Evolutionary conservation across 495 filamentous ascomycete genomes (phyloP).

Genomic region (Schizothecium vesticola): DNA sequence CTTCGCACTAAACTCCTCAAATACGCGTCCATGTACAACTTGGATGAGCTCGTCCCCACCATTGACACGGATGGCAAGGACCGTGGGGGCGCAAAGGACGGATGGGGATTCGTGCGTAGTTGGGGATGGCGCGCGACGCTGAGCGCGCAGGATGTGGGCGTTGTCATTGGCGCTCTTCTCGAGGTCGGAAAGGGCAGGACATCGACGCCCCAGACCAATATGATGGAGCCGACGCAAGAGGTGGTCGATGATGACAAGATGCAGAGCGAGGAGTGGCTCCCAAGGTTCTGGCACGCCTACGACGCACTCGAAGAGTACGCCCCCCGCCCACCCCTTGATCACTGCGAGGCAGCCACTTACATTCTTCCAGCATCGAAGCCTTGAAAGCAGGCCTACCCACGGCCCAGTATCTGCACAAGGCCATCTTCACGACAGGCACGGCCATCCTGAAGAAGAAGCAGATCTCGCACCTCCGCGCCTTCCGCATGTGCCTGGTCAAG

Average conservation of each 20-base stretch:
- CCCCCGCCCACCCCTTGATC: conserved; percentile 9
- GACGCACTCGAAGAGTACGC: conserved; percentile 74
- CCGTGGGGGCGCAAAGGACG: conserved; percentile 61
- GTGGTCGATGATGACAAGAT: conserved; percentile 40
- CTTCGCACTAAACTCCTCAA: conserved; percentile 80
- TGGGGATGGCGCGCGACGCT: conserved; percentile 98
- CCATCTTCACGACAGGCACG: conserved; percentile 90
- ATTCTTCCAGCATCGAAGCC: conserved; percentile 55
- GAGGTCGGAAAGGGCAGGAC: conserved; percentile 68
- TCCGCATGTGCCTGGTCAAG: conserved; percentile 92
- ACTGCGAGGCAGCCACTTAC: conserved; percentile 19
- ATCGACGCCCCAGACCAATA: conserved; percentile 22
- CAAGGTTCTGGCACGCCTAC: conserved; percentile 88
- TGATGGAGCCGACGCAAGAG: conserved; percentile 24
- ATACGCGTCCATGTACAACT: conserved; percentile 83
- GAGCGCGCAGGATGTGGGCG: conserved; percentile 84
- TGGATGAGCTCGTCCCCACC: conserved; percentile 82
- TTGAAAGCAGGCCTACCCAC: conserved; percentile 70
- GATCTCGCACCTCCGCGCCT: conserved; percentile 83
- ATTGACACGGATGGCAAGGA: conserved; percentile 54
- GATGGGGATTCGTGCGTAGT: conserved; percentile 93
- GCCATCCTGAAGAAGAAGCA: conserved; percentile 87
- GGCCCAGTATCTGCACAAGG: conserved; percentile 82
- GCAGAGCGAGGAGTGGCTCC: conserved; percentile 62
- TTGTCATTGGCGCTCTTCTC: conserved; percentile 82